Conservation (phyloP, 805 yeast species). For the Tetrapisispora fleetii region DNA sequence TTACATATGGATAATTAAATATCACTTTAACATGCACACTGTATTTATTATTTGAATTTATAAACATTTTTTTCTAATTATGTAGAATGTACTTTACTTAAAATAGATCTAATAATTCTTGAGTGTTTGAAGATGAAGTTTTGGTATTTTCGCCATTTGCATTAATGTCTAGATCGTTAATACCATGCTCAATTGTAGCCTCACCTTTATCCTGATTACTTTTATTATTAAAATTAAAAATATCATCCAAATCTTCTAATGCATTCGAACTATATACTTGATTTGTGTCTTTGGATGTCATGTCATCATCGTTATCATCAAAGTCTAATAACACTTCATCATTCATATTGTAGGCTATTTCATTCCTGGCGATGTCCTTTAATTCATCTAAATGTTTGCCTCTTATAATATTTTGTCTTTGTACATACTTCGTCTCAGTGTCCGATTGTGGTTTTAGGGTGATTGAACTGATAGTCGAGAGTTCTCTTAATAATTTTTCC, state of each 20-base stretch:
- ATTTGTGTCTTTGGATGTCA: conserved; percentile 8
- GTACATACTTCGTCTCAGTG: conserved; percentile 32
- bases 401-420: conserved; percentile 29
- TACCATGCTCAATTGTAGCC: not conserved
- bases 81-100: conserved; percentile 4
- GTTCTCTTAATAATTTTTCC: conserved; percentile 58
- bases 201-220: not conserved
- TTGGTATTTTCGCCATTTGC: not conserved
- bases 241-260: conserved; percentile 66
- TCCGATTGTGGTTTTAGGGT: conserved; percentile 76
- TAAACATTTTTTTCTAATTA: not conserved
- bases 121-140: conserved; percentile 12
- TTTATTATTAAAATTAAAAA: conserved; percentile 39
- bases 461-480: conserved; percentile 80
- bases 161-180: conserved; percentile 2
- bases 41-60: not conserved
- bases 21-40: not conserved
- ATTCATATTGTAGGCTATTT: conserved; percentile 51
- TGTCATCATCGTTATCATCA: conserved; percentile 48
- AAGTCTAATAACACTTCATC: conserved; percentile 80
- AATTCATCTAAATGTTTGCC: conserved; percentile 66
- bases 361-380: conserved; percentile 66
- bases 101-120: conserved; percentile 25
- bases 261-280: conserved; percentile 29
- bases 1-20: not conserved